Evolutionary conservation across 805 yeast species (phyloP), one percentile per base, ranked within the genome.

Genomic region (Tetrapisispora pingtungensis): DNA sequence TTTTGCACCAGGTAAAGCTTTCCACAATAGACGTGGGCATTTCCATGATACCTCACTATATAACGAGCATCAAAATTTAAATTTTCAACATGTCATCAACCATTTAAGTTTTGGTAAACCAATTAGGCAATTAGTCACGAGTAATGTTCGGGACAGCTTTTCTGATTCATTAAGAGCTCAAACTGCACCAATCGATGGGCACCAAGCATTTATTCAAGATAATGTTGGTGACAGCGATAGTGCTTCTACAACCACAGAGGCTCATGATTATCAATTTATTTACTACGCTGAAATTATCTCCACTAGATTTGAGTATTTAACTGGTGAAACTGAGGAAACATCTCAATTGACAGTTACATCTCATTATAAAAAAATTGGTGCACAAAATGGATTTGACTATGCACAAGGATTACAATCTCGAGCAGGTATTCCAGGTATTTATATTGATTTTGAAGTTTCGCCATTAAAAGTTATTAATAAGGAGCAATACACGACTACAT

Each of bases 1-100:
- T 68, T 88, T 93, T 72, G 96, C 97, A 1, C 97, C 98, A 4
- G 98, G 98, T 34, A 78, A 83, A 22, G 79, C 94, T 1, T 72
- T 71, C 55, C 75, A 80, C 33, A 62, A 66, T 46, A 47, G 45
- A 8, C 78, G 77, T 15, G 72, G 73, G 41, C 98, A 93, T 62
- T 72, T 77, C 47, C 98, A 93, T 67, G 98, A 93, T 59, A 64
- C 84, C 44, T 82, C 95, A 7, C 70, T 86, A 43, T 93, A 75
- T 65, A 67, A 68, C 27, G 70, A 77, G 50, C 70, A 73, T 48
- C 73, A 72, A 45, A 76, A 75, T 47, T 79, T 84, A 62, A 76
- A 84, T 49, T 83, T 93, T 58, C 77, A 80, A 55, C 98, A 93
- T 63, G 66, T 60, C 10, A 77, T 93, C 53, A 74, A 86, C 61